Conservation (phyloP, 2,329 filamentous ascomycete species). For the Paracoccidioides lutzii region DNA sequence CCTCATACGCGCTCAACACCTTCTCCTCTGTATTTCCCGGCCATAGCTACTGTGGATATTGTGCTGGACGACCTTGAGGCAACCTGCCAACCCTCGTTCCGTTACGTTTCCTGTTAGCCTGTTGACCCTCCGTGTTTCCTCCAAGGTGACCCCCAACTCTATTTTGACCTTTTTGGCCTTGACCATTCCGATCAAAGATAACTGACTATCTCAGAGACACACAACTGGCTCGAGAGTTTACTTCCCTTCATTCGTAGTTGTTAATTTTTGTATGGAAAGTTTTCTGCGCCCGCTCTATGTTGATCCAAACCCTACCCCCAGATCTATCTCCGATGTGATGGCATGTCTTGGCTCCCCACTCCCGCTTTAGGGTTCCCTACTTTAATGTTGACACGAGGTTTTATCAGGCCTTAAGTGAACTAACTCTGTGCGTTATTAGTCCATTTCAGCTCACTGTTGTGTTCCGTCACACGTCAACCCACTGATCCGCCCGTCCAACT, state of each 20-base stretch:
- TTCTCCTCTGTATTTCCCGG: too few species aligned
- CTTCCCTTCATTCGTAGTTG: not conserved
- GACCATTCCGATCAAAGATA: not conserved
- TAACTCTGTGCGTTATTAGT: not conserved
- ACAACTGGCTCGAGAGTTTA: not conserved
- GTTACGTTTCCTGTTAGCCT: too few species aligned
- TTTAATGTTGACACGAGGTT: not conserved
- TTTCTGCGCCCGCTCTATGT: not conserved
- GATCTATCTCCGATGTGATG: not conserved
- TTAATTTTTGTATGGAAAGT: not conserved
- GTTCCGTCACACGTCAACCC: not conserved
- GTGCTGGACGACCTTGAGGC: not conserved
- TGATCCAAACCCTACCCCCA: not conserved
- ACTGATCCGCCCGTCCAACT: constrained; percentile 4
- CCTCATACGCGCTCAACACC: not conserved
- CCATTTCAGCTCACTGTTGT: not conserved
- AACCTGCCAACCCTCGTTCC: not conserved
- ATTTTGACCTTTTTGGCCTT: not conserved
- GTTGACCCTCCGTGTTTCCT: too few species aligned
- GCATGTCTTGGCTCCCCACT: constrained; percentile 3
- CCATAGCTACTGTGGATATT: not conserved
- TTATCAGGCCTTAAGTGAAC: not conserved
- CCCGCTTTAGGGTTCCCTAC: not conserved
- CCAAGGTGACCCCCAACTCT: not conserved
- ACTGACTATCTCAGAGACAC: not conserved